These are phyloP conservation scores for Flagelloscypha sp. DNA, from an alignment of 768 basidiomycete genomes.

Conservation along the genomic window DNA sequence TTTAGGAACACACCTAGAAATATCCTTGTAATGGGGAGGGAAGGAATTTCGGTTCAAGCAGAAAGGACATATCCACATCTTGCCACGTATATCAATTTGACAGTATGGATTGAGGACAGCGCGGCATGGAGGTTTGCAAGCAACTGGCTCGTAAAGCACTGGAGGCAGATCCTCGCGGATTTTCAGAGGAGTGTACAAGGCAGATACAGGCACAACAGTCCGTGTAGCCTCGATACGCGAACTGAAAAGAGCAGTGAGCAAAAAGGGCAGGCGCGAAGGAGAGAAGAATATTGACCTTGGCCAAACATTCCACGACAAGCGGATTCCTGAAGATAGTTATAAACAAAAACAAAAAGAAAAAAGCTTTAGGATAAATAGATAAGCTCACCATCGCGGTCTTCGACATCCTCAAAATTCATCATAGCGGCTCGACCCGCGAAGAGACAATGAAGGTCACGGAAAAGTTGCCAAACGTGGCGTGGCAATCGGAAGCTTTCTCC, in stretches of 20 bases:
- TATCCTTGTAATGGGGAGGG: constrained; percentile 98
- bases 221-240: constrained; percentile 96
- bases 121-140: constrained; percentile 96
- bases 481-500: too few species aligned
- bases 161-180: constrained; percentile 90
- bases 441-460: too few species aligned
- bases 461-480: too few species aligned
- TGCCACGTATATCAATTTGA: constrained; percentile 97
- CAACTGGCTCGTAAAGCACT: constrained; percentile 95
- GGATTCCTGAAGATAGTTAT: constrained; percentile 74
- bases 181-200: constrained; percentile 94
- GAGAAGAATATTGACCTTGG: too few species aligned
- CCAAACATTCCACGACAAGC: constrained; percentile 99
- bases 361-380: constrained; percentile 1
- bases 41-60: constrained; percentile 95
- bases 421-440: too few species aligned
- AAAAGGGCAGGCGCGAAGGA: too few species aligned
- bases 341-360: too few species aligned
- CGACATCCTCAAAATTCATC: constrained; percentile 93
- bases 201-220: constrained; percentile 97
- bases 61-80: constrained; percentile 99
- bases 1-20: too few species aligned
- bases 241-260: too few species aligned
- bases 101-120: constrained; percentile 98
- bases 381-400: constrained; percentile 84